Base-by-base conservation (phyloP, 805 yeast species). In the Ogataea paradorogensis region DNA sequence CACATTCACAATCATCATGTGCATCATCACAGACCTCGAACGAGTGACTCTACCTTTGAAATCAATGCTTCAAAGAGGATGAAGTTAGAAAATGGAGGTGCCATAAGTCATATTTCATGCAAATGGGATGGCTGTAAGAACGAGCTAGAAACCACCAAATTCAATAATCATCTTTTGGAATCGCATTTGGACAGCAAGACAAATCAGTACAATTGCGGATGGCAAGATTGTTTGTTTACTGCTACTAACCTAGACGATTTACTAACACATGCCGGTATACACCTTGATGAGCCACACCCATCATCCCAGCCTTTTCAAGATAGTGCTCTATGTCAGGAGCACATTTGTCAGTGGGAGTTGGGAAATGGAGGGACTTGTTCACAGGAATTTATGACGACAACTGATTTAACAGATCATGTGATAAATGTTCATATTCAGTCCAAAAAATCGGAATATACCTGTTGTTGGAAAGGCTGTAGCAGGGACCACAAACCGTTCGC, bases 381-480 rank as follows among this genome's bases (percentile, higher is more conserved):
- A 27, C 45, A 52, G 31, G 45, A 46, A 2, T 89, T 86, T 52
- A 41, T 53, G 4, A 58, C 73, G 5, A 74, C 84, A 3, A 76
- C 77, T 10, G 83, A 73, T 5, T 67, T 93, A 36, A 87, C 89
- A 27, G 67, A 73, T 5, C 99, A 93, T 61, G 53, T 93, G 14
- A 73, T 79, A 7, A 60, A 66, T 5, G 70, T 62, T 14, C 99
- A 93, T 58, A 68, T 93, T 13, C 84, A 84, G 2, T 73, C 82
- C 8, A 89, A 96, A 1, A 74, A 83, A 56, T 73, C 83, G 2
- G 61, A 65, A 15, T 88, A 90, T 55, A 59, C 61, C 10, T 93
- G 99, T 57, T 53, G 62, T 28, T 93, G 99, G 99, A 59, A 70
- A 8, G 82, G 76, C 2, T 93, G 99, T 62, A 73, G 73, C 15